Evolutionary conservation across 306 rosid genomes (phyloP).

Genomic region (Fagus crenata): DNA sequence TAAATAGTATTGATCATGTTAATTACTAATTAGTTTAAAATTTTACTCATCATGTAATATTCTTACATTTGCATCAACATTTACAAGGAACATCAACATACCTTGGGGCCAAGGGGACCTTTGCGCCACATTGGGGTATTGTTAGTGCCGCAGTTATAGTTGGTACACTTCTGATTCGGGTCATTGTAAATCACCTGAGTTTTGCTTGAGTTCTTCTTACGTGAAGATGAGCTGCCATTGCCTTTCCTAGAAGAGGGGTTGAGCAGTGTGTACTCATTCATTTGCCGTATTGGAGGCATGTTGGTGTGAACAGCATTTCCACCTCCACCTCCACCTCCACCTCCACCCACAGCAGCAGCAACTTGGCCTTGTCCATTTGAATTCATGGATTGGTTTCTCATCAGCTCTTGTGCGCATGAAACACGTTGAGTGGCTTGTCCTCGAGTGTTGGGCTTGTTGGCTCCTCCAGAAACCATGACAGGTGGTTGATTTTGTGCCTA

Average conservation of each 20-base stretch:
- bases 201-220: not conserved
- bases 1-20: not conserved
- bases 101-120: constrained; percentile 40
- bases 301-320: too few relatives aligned
- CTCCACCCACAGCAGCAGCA: not conserved
- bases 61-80: too few relatives aligned
- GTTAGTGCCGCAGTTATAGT: constrained; percentile 10
- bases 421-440: not conserved
- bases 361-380: not conserved
- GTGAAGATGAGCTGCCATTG: constrained; percentile 11
- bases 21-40: too few relatives aligned
- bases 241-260: not conserved
- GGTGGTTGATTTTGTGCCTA: not conserved
- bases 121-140: constrained; percentile 44
- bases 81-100: not conserved
- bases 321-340: too few relatives aligned
- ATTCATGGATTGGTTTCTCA: constrained; percentile 4
- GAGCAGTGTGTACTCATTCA: not conserved
- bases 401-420: not conserved
- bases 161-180: constrained; percentile 15
- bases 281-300: not conserved
- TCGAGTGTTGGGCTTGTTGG: not conserved
- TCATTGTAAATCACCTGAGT: not conserved
- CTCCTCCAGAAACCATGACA: not conserved
- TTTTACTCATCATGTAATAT: too few relatives aligned